Conservation (phyloP, 164 flowering plant genomes). For the Umbellularia californica region DNA sequence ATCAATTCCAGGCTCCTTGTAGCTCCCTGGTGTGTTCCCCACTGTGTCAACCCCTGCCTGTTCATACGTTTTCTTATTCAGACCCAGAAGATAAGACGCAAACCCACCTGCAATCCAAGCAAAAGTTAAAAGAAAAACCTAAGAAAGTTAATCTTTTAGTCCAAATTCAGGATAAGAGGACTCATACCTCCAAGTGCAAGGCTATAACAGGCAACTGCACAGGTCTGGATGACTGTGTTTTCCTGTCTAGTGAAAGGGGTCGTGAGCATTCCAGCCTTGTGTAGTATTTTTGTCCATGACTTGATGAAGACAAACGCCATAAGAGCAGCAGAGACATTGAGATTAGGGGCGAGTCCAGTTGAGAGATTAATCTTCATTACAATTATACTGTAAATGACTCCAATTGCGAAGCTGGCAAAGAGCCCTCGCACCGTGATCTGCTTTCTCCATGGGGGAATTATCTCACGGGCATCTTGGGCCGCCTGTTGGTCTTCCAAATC, state of each 20-base stretch:
- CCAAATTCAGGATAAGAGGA: not conserved
- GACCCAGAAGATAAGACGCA: constrained; percentile 79
- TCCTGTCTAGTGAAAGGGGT: constrained; percentile 83
- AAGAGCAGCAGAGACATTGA: constrained; percentile 90
- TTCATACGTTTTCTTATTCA: constrained; percentile 69
- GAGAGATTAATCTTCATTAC: constrained; percentile 83
- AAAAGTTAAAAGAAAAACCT: not conserved
- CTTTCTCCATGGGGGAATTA: constrained; percentile 60
- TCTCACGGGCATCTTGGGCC: constrained; percentile 15
- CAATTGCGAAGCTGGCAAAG: constrained; percentile 64
- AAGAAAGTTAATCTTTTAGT: not conserved
- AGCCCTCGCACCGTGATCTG: constrained; percentile 77
- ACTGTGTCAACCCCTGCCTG: constrained; percentile 50
- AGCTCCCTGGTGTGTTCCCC: constrained; percentile 52
- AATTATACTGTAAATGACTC: constrained; percentile 65
- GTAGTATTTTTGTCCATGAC: constrained; percentile 64
- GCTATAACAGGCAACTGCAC: constrained; percentile 89
- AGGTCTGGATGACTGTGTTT: constrained; percentile 91
- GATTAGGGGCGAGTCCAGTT: constrained; percentile 75
- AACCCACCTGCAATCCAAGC: constrained; percentile 61
- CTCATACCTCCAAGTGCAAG: constrained; percentile 71
- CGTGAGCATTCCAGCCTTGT: constrained; percentile 43
- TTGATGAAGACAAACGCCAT: constrained; percentile 71
- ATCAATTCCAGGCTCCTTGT: constrained; percentile 71
- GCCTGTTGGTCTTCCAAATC: constrained; percentile 21